Conservation (phyloP, 768 basidiomycete species). For the Mycena venus region DNA sequence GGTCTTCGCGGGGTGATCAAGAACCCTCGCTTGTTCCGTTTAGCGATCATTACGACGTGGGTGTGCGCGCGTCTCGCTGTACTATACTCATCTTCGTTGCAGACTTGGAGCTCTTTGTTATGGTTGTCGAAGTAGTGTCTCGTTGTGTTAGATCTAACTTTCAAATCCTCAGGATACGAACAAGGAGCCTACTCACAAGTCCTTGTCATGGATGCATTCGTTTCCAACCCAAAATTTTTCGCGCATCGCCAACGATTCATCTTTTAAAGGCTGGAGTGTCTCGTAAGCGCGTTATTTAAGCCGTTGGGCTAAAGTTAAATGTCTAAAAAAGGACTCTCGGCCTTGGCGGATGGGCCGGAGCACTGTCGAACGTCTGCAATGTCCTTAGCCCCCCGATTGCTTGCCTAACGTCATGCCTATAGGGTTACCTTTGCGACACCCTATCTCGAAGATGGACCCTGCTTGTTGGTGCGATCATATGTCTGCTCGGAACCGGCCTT, state of each 20-base stretch:
- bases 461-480: slow-evolving; percentile 32
- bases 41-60: slow-evolving; percentile 36
- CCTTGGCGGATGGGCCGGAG: slow-evolving; percentile 37
- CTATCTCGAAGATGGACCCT: slow-evolving; percentile 39
- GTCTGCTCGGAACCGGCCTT: slow-evolving; percentile 33
- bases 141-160: not conserved
- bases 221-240: slow-evolving; percentile 33
- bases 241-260: slow-evolving; percentile 37
- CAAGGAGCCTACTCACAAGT: slow-evolving; percentile 39
- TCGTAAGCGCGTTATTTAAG: slow-evolving; percentile 23
- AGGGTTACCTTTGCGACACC: slow-evolving; percentile 38
- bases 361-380: slow-evolving; percentile 28
- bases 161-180: slow-evolving; percentile 29
- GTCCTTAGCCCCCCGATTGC: not conserved
- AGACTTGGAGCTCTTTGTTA: slow-evolving; percentile 39
- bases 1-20: slow-evolving; percentile 33
- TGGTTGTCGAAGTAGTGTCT: slow-evolving; percentile 7
- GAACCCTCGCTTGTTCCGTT: slow-evolving; percentile 34
- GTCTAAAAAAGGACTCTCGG: slow-evolving; percentile 29
- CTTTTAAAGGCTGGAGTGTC: slow-evolving; percentile 40
- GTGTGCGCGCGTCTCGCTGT: not conserved
- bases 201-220: slow-evolving; percentile 37
- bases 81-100: not conserved
- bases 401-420: not conserved
- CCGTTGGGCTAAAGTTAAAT: not conserved